These are phyloP conservation scores for Hypoxylon sp. DNA, from an alignment of 2,329 filamentous ascomycete genomes.

Conservation along the genomic window DNA sequence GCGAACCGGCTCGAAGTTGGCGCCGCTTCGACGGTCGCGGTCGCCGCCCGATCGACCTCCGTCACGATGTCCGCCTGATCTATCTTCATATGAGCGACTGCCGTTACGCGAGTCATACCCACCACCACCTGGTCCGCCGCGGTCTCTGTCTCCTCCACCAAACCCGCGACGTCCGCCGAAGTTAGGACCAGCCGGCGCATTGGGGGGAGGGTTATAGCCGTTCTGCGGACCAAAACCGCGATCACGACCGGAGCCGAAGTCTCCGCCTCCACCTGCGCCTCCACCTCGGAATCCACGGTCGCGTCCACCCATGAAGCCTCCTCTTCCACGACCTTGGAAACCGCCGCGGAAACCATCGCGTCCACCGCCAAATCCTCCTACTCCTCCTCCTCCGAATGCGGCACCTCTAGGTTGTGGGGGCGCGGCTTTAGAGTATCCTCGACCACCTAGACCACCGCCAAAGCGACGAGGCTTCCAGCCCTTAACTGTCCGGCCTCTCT, in stretches of 20 bases:
- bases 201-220: slow-evolving; percentile 62
- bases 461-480: slow-evolving; percentile 93
- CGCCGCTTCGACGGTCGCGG: slow-evolving; percentile 52
- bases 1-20: slow-evolving; percentile 86
- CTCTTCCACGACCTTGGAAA: slow-evolving; percentile 58
- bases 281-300: slow-evolving; percentile 57
- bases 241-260: slow-evolving; percentile 57
- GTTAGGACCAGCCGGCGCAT: slow-evolving; percentile 69
- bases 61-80: slow-evolving; percentile 61
- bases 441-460: slow-evolving; percentile 89
- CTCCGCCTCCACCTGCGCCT: slow-evolving; percentile 65
- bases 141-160: slow-evolving; percentile 53
- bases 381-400: slow-evolving; percentile 67
- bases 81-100: slow-evolving; percentile 69
- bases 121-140: slow-evolving; percentile 60
- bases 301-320: slow-evolving; percentile 56
- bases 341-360: slow-evolving; percentile 66
- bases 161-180: slow-evolving; percentile 59
- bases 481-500: slow-evolving; percentile 91
- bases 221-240: slow-evolving; percentile 55
- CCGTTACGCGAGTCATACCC: slow-evolving; percentile 64
- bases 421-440: slow-evolving; percentile 87
- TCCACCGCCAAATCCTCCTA: slow-evolving; percentile 61
- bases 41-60: slow-evolving; percentile 48
- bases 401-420: slow-evolving; percentile 75